A percentile compares a stretch with the other conserved stretches of the same genome.
phyloP scores from a whole-genome alignment of 176 grass and related monocot genomes.

The Cenchrus americanus region DNA sequence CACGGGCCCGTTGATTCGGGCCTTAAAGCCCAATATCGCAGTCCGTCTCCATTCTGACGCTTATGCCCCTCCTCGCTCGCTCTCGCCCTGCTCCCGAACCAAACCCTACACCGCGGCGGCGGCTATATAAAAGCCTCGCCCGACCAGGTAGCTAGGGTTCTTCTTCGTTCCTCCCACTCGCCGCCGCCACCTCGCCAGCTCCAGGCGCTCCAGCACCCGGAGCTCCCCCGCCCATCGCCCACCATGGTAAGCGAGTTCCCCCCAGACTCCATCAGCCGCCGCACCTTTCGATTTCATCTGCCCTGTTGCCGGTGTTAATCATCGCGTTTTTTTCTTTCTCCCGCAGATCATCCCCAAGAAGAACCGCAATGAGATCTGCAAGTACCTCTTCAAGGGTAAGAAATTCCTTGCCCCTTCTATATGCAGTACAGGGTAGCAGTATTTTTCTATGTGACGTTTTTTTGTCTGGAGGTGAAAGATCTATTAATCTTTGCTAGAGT shows the following conservation, averaged over 20 bases:
- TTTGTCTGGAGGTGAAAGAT: neutral
- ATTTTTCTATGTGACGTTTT: neutral
- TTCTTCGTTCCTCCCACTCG: conserved; percentile 37
- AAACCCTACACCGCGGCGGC: conserved; percentile 39
- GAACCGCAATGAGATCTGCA: conserved; percentile 97
- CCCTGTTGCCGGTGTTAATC: conserved; percentile 7
- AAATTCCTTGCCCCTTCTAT: neutral
- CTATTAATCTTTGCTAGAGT: neutral
- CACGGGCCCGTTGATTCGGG: neutral
- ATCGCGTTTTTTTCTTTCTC: neutral
- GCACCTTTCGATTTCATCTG: neutral
- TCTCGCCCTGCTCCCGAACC: neutral
- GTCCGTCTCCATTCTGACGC: neutral
- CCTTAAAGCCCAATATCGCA: neutral
- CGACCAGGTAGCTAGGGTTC: conserved; percentile 54
- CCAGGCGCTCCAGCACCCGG: conserved; percentile 16
- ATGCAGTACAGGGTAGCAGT: neutral
- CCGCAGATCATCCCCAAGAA: conserved; percentile 97
- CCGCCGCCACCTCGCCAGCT: conserved; percentile 29
- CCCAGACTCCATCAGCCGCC: neutral
- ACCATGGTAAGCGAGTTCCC: conserved; percentile 53
- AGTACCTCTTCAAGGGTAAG: conserved; percentile 95
- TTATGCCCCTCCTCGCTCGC: neutral
- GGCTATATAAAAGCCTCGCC: conserved; percentile 46
- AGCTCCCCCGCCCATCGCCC: conserved; percentile 18